A percentile compares a stretch with the other conserved stretches of the same genome.
phyloP scores from a whole-genome alignment of 192 early-diverging fungal species.

The Umbelopsis vinacea region DNA sequence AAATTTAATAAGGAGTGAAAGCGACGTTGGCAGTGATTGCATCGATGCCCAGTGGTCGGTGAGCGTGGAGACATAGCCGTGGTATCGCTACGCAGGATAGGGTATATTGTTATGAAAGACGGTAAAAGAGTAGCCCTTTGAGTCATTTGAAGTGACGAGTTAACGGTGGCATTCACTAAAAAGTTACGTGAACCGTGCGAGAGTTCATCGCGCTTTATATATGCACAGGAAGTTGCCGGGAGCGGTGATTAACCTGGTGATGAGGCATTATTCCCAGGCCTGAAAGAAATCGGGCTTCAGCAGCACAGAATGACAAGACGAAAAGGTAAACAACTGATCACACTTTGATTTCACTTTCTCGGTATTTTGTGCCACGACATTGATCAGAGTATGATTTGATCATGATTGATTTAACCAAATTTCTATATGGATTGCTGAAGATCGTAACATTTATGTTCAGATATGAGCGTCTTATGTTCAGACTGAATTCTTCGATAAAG shows the following conservation, averaged over 20 bases:
- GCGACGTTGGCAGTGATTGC: not conserved
- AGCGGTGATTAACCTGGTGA: not conserved
- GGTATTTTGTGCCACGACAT: not conserved
- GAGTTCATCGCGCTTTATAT: not conserved
- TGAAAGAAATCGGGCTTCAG: constrained; percentile 8
- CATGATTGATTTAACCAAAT: too few species aligned
- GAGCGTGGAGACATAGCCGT: not conserved
- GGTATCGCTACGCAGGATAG: not conserved
- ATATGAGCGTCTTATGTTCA: too few species aligned
- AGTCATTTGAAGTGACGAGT: not conserved
- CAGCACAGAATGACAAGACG: not conserved
- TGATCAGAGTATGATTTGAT: too few species aligned
- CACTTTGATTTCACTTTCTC: not conserved
- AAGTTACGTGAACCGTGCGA: not conserved
- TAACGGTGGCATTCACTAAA: too few species aligned
- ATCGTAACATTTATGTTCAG: not conserved
- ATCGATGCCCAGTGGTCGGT: constrained; percentile 10
- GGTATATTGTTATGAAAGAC: not conserved
- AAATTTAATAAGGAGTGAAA: constrained; percentile 6
- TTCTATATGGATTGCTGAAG: not conserved
- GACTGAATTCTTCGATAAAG: too few species aligned
- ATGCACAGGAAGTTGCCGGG: not conserved
- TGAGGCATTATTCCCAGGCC: constrained; percentile 4
- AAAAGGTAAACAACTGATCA: not conserved
- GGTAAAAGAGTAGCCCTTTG: not conserved